A percentile compares a stretch with the other conserved stretches of the same genome.
Conservation (phyloP, 768 basidiomycete genomes). For the Mycena chlorophos region DNA sequence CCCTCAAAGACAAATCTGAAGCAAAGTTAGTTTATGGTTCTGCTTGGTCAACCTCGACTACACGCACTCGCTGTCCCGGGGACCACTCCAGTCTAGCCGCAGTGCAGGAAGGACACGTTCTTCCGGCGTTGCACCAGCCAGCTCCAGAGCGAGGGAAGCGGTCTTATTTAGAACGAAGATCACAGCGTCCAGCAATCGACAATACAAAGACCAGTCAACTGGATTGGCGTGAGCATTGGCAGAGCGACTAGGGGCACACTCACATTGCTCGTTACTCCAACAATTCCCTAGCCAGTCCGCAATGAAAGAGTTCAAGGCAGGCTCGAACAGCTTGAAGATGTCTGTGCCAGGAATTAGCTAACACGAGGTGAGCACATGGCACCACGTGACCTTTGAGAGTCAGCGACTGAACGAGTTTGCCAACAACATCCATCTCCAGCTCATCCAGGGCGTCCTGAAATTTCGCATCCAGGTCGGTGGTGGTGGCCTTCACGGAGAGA, state of each 20-base stretch:
- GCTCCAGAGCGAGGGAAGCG: slow-evolving; percentile 27
- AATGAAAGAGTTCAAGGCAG: slow-evolving; percentile 39
- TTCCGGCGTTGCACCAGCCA: slow-evolving; percentile 30
- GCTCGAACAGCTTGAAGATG: slow-evolving; percentile 44
- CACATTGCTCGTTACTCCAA: slow-evolving; percentile 46
- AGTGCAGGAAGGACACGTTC: slow-evolving; percentile 37
- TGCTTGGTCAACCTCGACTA: not conserved
- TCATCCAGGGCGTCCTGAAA: slow-evolving; percentile 43
- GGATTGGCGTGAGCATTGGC: slow-evolving; percentile 6
- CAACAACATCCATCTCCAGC: slow-evolving; percentile 55
- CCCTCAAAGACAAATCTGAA: slow-evolving; percentile 44
- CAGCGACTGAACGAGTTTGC: slow-evolving; percentile 50
- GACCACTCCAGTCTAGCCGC: slow-evolving; percentile 24
- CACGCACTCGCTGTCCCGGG: slow-evolving; percentile 44
- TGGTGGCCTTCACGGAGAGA: slow-evolving; percentile 51
- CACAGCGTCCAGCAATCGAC: slow-evolving; percentile 42
- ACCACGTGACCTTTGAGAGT: slow-evolving; percentile 47
- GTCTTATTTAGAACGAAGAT: slow-evolving; percentile 43
- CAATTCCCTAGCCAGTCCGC: slow-evolving; percentile 51
- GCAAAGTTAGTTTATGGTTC: slow-evolving; percentile 1
- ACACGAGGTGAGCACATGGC: not conserved
- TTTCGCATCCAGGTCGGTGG: slow-evolving; percentile 59
- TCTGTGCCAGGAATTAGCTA: slow-evolving; percentile 24
- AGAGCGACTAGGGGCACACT: slow-evolving; percentile 23
- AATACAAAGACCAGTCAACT: slow-evolving; percentile 63